Percentiles rank a stretch among this genome's conserved stretches.
phyloP scores from a whole-genome alignment of 116 monocot species.

The Cymodocea nodosa region DNA sequence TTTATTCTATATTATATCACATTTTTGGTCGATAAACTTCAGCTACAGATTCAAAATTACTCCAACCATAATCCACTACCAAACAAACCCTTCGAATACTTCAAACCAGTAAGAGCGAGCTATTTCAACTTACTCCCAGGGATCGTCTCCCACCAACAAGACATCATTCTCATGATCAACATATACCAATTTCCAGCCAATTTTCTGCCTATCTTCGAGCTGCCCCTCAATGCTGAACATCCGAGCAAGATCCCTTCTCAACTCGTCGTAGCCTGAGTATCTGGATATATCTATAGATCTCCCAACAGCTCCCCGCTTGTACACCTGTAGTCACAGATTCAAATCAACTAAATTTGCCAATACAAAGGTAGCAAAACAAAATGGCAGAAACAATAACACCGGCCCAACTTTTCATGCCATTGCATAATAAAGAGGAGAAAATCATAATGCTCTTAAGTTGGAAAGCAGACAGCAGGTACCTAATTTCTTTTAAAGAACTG shows the following conservation, averaged over 20 bases:
- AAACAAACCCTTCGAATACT: too few relatives aligned
- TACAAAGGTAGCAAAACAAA: not conserved
- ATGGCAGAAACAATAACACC: not conserved
- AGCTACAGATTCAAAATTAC: too few relatives aligned
- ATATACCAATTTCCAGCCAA: constrained; percentile 86
- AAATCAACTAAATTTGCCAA: not conserved
- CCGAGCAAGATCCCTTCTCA: constrained; percentile 60
- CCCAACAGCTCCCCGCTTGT: constrained; percentile 85
- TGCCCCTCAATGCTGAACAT: constrained; percentile 93
- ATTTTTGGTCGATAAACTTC: too few relatives aligned
- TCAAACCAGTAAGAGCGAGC: not conserved
- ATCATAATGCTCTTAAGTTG: too few relatives aligned
- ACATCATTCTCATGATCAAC: constrained; percentile 83
- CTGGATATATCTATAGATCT: constrained; percentile 71
- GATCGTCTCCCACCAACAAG: constrained; percentile 81
- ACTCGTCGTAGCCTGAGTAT: constrained; percentile 70
- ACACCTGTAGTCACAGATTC: constrained; percentile 27
- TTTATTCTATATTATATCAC: too few relatives aligned
- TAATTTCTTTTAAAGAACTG: too few relatives aligned
- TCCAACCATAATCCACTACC: too few relatives aligned
- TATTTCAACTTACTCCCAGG: constrained; percentile 77
- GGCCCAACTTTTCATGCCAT: too few relatives aligned
- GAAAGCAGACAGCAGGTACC: too few relatives aligned
- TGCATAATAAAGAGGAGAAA: too few relatives aligned
- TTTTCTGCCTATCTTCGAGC: constrained; percentile 58